Base-by-base conservation (phyloP, 2,329 filamentous ascomycete species). In the Penicillium sp. region DNA sequence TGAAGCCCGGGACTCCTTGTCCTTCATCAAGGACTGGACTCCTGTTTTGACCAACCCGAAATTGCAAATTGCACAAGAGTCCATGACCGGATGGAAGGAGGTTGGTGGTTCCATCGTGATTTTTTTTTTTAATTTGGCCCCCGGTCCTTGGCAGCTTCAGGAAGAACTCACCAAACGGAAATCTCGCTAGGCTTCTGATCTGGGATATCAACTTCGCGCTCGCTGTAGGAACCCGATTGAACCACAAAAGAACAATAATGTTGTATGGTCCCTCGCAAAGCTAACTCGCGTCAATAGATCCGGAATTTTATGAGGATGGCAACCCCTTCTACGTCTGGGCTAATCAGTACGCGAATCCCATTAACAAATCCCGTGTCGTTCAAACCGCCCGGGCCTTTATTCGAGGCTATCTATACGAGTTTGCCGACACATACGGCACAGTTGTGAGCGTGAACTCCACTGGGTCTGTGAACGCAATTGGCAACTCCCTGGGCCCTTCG, bases 81-180 rank as follows among this genome's bases (percentile, higher is more conserved):
- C 78, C 18, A 69, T 77, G 5, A 84, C 82, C 1, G 83, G 83
- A 0, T 81, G 79, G 58, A 82, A 83, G 54, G 83, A 86, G 51
- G 48, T 56, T 49, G 34, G 50, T 9, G 49, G 11, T 39, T 9
- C 26, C 5, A 9, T 12, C n/a, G 33, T 9, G 66, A 77, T 0
- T 73, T 76, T 36, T 77, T 79, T 49, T 69, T 82, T 61, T 65
- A 44, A 59, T 24, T 7, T 13, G 29, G 60, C 28, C 12, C 3
- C 40, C 35, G 32, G 18, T 18, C 18, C 18, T 18, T 18, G 18
- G 18, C 18, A 18, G 18, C 18, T 18, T 18, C 18, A 18, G 18
- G 18, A 18, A 18, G 18, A 18, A 18, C 18, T 18, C 18, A 18
- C 18, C 18, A 18, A 18, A 18, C 18, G 18, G 18, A 18, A 18